Evolutionary conservation across 768 basidiomycete species (phyloP), one percentile per base, ranked within the genome.

Genomic region (Termitomyces sp.): DNA sequence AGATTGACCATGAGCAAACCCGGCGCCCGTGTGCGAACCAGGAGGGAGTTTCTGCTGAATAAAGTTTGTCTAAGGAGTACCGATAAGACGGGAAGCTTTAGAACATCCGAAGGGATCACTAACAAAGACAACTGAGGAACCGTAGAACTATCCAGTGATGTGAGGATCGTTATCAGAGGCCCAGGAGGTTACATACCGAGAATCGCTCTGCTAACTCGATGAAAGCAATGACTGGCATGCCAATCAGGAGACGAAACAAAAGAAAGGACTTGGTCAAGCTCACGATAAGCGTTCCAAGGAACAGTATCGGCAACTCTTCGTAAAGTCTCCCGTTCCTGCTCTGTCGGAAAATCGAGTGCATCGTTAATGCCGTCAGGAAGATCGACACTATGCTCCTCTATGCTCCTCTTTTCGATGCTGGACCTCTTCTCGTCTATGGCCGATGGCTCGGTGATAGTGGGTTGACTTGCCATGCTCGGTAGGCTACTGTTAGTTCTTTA

Each of bases 171-270:
- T 30, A 8, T 26, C 50, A 20, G 12, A 7, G n/a, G 5, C 6
- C 3, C 40, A 45, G 7, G 18, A 34, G 13, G 18, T 16, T 26
- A 68, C 79, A 48, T 61, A 84, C 82, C 40, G 88, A 89, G 71
- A 91, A 91, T 14, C 89, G 84, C 66, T 91, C 89, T 4, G 85
- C 86, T 42, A 88, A 70, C 68, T 90, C 88, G 32, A 88, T 76
- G 33, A 86, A 30, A 10, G 85, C 87, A 53, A 90, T 86, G 53
- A 86, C 85, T 87, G 47, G 26, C 16, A 43, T 22, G 3, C 26
- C 42, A 32, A 13, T 56, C 33, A 55, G 54, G 30, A 6, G 20
- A 30, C 27, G 32, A 52, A 27, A 18, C 3, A 40, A 12, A n/a
- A 4, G 18, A 22, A 14, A 53, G 30, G 27, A 51, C 56, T 42